phyloP scores from a whole-genome alignment of 2,329 filamentous ascomycete species.

The Neopestalotiopsis sp. region DNA sequence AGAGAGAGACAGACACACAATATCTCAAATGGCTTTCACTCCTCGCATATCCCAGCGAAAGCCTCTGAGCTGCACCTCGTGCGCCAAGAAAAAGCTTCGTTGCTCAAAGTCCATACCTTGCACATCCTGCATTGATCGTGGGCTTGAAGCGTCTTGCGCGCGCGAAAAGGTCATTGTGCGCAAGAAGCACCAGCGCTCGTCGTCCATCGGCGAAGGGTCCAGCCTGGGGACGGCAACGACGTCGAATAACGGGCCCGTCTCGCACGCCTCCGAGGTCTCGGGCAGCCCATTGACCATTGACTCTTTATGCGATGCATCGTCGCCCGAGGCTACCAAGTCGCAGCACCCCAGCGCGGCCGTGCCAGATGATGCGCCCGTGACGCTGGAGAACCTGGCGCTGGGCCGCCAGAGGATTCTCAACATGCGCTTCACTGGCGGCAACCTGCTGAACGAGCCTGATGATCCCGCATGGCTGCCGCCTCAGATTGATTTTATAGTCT shows the following conservation, averaged over 20 bases:
- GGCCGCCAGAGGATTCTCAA: slow-evolving; percentile 9
- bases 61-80: slow-evolving; percentile 1
- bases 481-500: slow-evolving; percentile 4
- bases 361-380: slow-evolving; percentile 10
- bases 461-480: not conserved
- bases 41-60: slow-evolving; percentile 3
- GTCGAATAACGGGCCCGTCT: not conserved
- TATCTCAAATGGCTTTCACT: slow-evolving; percentile 1
- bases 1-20: not conserved
- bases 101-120: slow-evolving; percentile 10
- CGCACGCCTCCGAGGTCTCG: slow-evolving; percentile 1
- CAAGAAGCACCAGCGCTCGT: slow-evolving; percentile 10
- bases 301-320: not conserved
- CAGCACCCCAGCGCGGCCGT: slow-evolving; percentile 6
- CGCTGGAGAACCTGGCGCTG: slow-evolving; percentile 9
- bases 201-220: not conserved
- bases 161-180: slow-evolving; percentile 12
- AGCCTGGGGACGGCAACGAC: not conserved
- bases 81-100: slow-evolving; percentile 4
- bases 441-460: not conserved
- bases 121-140: slow-evolving; percentile 1
- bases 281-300: slow-evolving; percentile 3
- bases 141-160: not conserved
- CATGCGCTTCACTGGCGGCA: not conserved
- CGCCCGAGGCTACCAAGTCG: slow-evolving; percentile 5